A percentile compares a stretch with the other conserved stretches of the same genome.
Evolutionary conservation across 495 filamentous ascomycete species (phyloP).

Genomic region (Penicillium cataractarum): DNA sequence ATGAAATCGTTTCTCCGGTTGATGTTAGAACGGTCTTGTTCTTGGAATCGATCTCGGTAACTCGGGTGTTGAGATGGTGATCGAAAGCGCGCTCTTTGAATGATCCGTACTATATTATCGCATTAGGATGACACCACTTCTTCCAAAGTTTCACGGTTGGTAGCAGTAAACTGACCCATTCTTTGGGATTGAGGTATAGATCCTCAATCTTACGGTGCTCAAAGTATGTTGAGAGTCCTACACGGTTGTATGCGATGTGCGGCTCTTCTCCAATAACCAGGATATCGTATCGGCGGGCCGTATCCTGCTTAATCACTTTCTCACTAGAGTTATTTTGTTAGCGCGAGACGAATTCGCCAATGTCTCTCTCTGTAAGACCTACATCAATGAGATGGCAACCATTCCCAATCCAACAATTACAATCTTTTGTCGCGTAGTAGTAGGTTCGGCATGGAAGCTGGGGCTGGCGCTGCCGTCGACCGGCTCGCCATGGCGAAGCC

Average conservation of each 20-base stretch:
- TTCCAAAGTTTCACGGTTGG: neutral
- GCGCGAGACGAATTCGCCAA: neutral
- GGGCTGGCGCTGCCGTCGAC: constrained; percentile 28
- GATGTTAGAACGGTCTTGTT: constrained; percentile 72
- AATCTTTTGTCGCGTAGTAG: constrained; percentile 60
- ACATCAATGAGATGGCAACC: constrained; percentile 96
- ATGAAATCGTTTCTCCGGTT: constrained; percentile 69
- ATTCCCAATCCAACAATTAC: constrained; percentile 93
- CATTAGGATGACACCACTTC: neutral
- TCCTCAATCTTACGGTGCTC: constrained; percentile 88
- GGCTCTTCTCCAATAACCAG: constrained; percentile 91
- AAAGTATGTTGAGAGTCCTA: constrained; percentile 94
- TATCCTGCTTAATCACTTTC: constrained; percentile 87
- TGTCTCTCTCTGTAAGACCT: constrained; percentile 1
- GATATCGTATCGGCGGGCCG: constrained; percentile 79
- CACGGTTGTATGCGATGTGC: constrained; percentile 92
- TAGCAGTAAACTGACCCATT: constrained; percentile 72
- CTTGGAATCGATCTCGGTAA: constrained; percentile 68
- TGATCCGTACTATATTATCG: constrained; percentile 49
- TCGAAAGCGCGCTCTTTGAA: constrained; percentile 68
- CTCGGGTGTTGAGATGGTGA: constrained; percentile 83
- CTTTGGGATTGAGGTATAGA: constrained; percentile 82
- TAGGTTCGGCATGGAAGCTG: constrained; percentile 6
- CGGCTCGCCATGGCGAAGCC: constrained; percentile 34
- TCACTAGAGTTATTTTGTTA: constrained; percentile 63